Evolutionary conservation across 768 basidiomycete species (phyloP).

Genomic region (Suillus tomentosus): DNA sequence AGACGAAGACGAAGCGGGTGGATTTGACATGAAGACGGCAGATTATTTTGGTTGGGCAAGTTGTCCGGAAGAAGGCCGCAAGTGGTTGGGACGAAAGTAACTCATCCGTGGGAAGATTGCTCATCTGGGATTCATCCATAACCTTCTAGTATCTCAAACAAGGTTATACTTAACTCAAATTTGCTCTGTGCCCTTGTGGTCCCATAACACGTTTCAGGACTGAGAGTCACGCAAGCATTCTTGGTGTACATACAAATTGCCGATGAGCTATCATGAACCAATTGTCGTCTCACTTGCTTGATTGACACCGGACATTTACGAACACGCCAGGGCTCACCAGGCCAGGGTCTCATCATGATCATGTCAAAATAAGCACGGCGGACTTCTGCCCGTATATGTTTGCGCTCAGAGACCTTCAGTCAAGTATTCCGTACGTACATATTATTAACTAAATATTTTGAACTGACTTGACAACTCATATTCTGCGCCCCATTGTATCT

Average conservation of each 20-base stretch:
- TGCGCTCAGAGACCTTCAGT: not conserved
- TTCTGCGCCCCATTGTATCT: not conserved
- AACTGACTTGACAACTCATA: not conserved
- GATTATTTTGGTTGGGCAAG: constrained; percentile 9
- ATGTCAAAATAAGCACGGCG: not conserved
- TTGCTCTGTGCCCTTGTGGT: not conserved
- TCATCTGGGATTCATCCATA: constrained; percentile 1
- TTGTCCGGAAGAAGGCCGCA: constrained; percentile 21
- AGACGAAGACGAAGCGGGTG: constrained; percentile 19
- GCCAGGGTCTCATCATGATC: not conserved
- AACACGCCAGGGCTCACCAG: not conserved
- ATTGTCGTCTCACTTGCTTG: not conserved
- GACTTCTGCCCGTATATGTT: not conserved
- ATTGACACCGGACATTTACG: constrained; percentile 4
- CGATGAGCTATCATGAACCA: not conserved
- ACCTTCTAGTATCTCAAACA: constrained; percentile 2
- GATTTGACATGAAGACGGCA: constrained; percentile 23
- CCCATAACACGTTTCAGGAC: not conserved
- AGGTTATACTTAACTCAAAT: constrained; percentile 6
- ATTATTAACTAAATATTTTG: not conserved
- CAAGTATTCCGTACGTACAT: not conserved
- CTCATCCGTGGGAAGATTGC: constrained; percentile 26
- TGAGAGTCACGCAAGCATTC: not conserved
- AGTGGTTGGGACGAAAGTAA: constrained; percentile 9
- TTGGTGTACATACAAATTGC: not conserved